These are phyloP conservation scores for Hypseocharis bilobata DNA, from an alignment of 441 rosid genomes.

Conservation along the genomic window DNA sequence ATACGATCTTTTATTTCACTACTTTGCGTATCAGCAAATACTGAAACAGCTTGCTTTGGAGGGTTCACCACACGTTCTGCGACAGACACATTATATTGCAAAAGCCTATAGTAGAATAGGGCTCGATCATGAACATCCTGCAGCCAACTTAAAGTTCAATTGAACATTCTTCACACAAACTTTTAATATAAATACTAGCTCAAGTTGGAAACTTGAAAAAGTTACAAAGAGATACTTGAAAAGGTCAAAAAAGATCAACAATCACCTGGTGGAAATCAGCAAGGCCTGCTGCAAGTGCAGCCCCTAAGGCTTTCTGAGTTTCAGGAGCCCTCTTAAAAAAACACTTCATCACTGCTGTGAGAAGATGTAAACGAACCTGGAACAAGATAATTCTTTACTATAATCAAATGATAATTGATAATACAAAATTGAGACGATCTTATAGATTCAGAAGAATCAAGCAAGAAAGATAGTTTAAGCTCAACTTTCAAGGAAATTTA, in stretches of 20 bases:
- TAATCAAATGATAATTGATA: neutral
- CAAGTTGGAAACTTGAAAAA: conserved; percentile 9
- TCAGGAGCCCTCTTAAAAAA: conserved; percentile 90
- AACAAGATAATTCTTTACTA: conserved; percentile 19
- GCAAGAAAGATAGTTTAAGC: neutral
- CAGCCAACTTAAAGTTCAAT: conserved; percentile 25
- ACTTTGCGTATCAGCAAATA: conserved; percentile 93
- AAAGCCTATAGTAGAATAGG: conserved; percentile 85
- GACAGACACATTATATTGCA: conserved; percentile 56
- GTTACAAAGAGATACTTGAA: conserved; percentile 6
- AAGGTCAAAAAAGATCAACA: neutral
- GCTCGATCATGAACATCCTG: conserved; percentile 99
- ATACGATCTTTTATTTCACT: conserved; percentile 94
- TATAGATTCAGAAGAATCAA: neutral
- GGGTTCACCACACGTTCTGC: conserved; percentile 88
- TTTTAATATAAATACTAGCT: neutral
- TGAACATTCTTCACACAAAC: conserved; percentile 14
- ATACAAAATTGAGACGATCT: neutral
- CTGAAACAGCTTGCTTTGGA: conserved; percentile 96
- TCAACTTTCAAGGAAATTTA: neutral
- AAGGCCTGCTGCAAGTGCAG: conserved; percentile 80
- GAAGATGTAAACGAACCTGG: conserved; percentile 94
- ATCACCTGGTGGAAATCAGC: conserved; percentile 84
- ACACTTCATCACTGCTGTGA: conserved; percentile 88
- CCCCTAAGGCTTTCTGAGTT: conserved; percentile 83